These are phyloP conservation scores for Cymbopogon flexuosus DNA, from an alignment of 202 grass and related monocot species.

Conservation along the genomic window DNA sequence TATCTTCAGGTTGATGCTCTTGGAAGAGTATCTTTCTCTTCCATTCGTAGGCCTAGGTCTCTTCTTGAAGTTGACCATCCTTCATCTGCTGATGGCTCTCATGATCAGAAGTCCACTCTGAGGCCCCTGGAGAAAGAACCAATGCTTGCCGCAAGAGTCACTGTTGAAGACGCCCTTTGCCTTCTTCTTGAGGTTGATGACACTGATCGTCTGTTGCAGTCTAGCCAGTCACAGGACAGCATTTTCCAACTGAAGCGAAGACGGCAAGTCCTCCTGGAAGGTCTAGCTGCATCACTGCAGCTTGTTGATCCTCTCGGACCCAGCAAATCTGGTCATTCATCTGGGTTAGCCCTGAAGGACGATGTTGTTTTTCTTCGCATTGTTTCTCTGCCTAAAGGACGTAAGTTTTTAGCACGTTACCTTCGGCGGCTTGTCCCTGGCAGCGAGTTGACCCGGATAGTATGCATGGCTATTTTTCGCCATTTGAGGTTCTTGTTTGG, in stretches of 20 bases:
- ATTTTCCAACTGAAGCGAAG: constrained; percentile 69
- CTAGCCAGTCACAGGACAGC: constrained; percentile 81
- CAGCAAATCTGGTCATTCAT: constrained; percentile 56
- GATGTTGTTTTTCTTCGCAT: constrained; percentile 92
- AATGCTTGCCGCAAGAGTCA: constrained; percentile 73
- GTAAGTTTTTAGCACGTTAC: constrained; percentile 73
- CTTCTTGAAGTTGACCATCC: constrained; percentile 78
- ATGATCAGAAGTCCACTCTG: constrained; percentile 61
- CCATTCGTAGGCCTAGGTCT: constrained; percentile 66
- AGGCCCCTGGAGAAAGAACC: constrained; percentile 85
- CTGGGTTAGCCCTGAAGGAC: constrained; percentile 67
- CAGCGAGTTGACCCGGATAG: constrained; percentile 72
- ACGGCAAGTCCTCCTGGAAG: constrained; percentile 83
- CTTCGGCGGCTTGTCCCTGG: constrained; percentile 70
- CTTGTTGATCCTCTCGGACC: constrained; percentile 77
- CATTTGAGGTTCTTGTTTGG: constrained; percentile 94
- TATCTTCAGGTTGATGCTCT: constrained; percentile 83
- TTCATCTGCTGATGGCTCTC: constrained; percentile 40
- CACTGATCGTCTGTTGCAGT: constrained; percentile 72
- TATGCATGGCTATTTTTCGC: constrained; percentile 97
- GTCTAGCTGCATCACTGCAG: constrained; percentile 82
- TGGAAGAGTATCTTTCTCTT: constrained; percentile 83
- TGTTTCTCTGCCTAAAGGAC: constrained; percentile 82
- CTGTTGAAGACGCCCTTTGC: constrained; percentile 82
- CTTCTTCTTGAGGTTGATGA: constrained; percentile 95